Evolutionary conservation across 2,329 filamentous ascomycete species (phyloP), one percentile per base, ranked within the genome.

Genomic region (Akanthomyces dipterigenus): DNA sequence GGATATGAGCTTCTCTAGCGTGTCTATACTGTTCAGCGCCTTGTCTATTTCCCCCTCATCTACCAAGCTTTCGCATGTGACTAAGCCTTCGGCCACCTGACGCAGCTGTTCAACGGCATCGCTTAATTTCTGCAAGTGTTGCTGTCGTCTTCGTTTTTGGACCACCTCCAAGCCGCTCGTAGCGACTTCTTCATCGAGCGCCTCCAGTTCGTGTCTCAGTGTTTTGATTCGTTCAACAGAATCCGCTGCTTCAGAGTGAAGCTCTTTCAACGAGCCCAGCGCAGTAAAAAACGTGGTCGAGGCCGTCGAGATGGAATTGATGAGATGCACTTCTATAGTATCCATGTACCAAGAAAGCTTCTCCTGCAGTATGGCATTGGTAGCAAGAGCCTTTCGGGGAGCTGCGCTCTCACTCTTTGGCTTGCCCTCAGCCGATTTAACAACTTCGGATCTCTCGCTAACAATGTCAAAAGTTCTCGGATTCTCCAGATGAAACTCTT

Each of bases 311-410:
- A 99, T 99, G 0, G 93, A 96, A 36, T 91, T 91, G 67, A 99
- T 97, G 8, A 99, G 80, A 72, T 99, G 95, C 60, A 99, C 91
- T 72, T 99, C 95, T 24, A 99, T 92, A 0, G 95, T 99, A 72
- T 99, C 95, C 92, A 99, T 96, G 73, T 99, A 99, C 95, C 95
- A 99, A 0, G 95, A 98, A 14, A 99, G 80, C 75, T 99, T 99
- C 75, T 99, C 95, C 72, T 99, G 95, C 40, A 99, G 75, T 62
- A 99, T 99, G 0, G 95, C 95, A 75, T 99, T 99, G 0, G 93
- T 97, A 8, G 93, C 93, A 31, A 99, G 79, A 1, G 91, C 90
- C 72, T 97, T 98, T 63, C 93, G 85, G 9, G 89, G 87, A 2
- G 70, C 75, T 16, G 40, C 18, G 14, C 7, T 49, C 18, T 54